phyloP scores from a whole-genome alignment of 345 rosid genomes.

The Moringa oleifera region DNA sequence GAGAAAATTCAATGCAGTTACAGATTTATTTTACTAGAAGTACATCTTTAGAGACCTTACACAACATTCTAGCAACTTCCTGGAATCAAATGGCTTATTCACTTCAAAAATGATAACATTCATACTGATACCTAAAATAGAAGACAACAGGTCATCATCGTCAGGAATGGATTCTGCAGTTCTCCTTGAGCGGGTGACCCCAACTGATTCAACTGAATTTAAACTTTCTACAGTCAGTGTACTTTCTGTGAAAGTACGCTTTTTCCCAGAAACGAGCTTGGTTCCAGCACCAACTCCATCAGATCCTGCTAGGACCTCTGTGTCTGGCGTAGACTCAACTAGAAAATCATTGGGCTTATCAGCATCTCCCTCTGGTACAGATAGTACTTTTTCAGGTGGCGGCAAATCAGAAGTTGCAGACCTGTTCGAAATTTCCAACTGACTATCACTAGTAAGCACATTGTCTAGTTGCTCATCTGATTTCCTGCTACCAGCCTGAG shows the following conservation, averaged over 20 bases:
- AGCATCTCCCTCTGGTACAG: conserved; percentile 39
- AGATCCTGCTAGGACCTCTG: conserved; percentile 34
- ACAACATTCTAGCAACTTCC: neutral
- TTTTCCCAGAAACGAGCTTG: conserved; percentile 54
- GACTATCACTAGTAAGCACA: conserved; percentile 30
- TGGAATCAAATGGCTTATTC: neutral
- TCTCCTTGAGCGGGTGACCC: conserved; percentile 45
- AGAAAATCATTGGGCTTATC: conserved; percentile 43
- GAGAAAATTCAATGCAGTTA: conserved; percentile 2
- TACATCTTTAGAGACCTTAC: neutral
- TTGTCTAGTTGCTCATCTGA: conserved; percentile 31
- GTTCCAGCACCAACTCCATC: conserved; percentile 36
- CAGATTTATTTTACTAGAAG: neutral
- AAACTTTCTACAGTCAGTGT: conserved; percentile 55
- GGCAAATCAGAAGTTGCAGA: conserved; percentile 42
- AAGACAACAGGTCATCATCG: conserved; percentile 90
- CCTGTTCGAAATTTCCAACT: conserved; percentile 29
- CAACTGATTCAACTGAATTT: conserved; percentile 67
- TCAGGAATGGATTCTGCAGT: conserved; percentile 73
- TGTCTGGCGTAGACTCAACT: conserved; percentile 57
- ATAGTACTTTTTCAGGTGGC: conserved; percentile 76
- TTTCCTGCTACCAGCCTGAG: conserved; percentile 23
- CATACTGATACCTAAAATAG: conserved; percentile 70
- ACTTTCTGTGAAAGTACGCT: conserved; percentile 74
- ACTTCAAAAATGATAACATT: too few species aligned